Percentiles rank a stretch among this genome's conserved stretches.
These are phyloP conservation scores for Chara braunii DNA, from an alignment of 139 green algal genomes.

Conservation along the genomic window DNA sequence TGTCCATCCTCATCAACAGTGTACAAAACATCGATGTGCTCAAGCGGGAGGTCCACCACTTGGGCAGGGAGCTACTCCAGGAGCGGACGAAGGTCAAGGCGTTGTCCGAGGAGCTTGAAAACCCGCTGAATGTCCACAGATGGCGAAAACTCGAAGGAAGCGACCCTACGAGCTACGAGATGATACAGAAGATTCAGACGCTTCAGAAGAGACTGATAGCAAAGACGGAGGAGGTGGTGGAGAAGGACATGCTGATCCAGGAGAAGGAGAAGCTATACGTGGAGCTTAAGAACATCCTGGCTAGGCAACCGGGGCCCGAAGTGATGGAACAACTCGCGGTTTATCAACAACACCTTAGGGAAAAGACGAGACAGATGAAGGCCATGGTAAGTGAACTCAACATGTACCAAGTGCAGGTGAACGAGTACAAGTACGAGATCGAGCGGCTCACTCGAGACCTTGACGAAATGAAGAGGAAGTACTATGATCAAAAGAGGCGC, in stretches of 20 bases:
- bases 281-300: slow-evolving; percentile 84
- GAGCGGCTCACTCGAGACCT: slow-evolving; percentile 67
- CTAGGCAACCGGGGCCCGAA: slow-evolving; percentile 62
- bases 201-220: slow-evolving; percentile 84
- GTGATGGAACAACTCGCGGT: slow-evolving; percentile 75
- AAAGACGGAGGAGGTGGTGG: slow-evolving; percentile 83
- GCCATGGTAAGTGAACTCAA: slow-evolving; percentile 81
- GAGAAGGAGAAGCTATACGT: slow-evolving; percentile 88
- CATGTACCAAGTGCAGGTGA: slow-evolving; percentile 76
- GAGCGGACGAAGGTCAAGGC: slow-evolving; percentile 70
- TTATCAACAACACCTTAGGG: slow-evolving; percentile 70
- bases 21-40: slow-evolving; percentile 78
- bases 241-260: slow-evolving; percentile 77
- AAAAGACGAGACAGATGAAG: slow-evolving; percentile 92
- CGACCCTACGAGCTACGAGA: slow-evolving; percentile 81
- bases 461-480: slow-evolving; percentile 69
- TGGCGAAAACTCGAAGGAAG: slow-evolving; percentile 83
- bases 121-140: slow-evolving; percentile 85
- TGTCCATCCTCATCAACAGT: slow-evolving; percentile 64
- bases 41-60: slow-evolving; percentile 78
- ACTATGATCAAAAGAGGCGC: slow-evolving; percentile 64
- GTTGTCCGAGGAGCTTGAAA: slow-evolving; percentile 85
- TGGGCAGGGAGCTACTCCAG: slow-evolving; percentile 71
- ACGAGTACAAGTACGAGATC: slow-evolving; percentile 90
- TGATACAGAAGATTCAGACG: slow-evolving; percentile 90